Base-by-base conservation (phyloP, 306 rosid genomes). In the Quercus alba region DNA sequence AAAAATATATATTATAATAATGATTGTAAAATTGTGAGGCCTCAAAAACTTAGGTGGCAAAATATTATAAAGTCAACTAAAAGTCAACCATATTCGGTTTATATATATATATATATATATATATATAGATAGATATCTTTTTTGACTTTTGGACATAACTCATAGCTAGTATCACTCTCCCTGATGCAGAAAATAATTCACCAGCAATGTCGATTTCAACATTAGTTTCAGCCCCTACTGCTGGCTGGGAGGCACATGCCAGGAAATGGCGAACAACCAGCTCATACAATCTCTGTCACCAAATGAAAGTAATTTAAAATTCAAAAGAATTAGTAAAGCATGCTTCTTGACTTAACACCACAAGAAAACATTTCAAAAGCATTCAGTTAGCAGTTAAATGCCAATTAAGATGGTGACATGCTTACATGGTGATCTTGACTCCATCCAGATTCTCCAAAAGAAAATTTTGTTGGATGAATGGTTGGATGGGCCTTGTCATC, bases 401-500 rank as follows among this genome's bases (percentile, higher is more conserved):
- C 73, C 75, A 73, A 56, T 56, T 69, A 73, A 5, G 44, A 74
- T 14, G 35, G 64, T 31, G 56, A 68, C 67, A 70, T 78, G 75
- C 89, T 82, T 58, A 91, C 99, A 75, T 77, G 85, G 82, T 94
- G 99, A 77, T 94, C 95, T 83, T 91, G 95, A 85, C 97, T 94
- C 94, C 97, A 94, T 46, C 91, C 51, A 44, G 92, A 63, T 84
- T 94, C 99, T 76, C 99, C 97, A 3, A 89, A 33, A 23, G 97
- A 93, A 86, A 92, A 90, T 63, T 93, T 94, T 44, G 98, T 94
- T 19, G 98, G 99, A 78, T 94, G 97, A 76, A 94, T 94, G 49
- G 99, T 97, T 20, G 99, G 99, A 88, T 94, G 99, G 69, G 99
- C 99, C 81, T 94, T 93, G 91, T 94, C 99, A 90, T 94, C 97